Conservation (phyloP, 2,329 filamentous ascomycete species). For the Colletotrichum orbiculare region DNA sequence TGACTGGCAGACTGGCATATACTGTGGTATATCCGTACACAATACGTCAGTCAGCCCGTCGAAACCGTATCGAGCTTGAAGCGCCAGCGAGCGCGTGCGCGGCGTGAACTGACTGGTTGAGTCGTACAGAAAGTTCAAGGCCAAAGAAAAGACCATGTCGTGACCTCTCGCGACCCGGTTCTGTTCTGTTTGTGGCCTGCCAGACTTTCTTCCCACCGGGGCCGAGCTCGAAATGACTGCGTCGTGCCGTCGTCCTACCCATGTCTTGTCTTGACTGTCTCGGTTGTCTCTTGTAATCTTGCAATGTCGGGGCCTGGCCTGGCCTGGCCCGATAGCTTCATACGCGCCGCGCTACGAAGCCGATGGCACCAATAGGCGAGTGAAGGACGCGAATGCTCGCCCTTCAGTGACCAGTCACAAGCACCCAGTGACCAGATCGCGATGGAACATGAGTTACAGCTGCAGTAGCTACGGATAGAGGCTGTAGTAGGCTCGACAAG, state of each 20-base stretch:
- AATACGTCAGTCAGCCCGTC: constrained; percentile 5
- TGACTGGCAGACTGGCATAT: constrained; percentile 25
- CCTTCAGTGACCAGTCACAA: constrained; percentile 18
- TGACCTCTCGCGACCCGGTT: neutral
- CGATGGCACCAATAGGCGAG: constrained; percentile 10
- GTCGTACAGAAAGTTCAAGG: too few relatives aligned
- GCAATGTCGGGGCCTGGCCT: too few relatives aligned
- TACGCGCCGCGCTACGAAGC: neutral
- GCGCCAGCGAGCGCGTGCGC: too few relatives aligned
- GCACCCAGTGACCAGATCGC: constrained; percentile 25
- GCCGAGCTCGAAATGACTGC: too few relatives aligned
- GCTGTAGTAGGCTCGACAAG: neutral
- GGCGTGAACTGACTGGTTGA: constrained; percentile 10
- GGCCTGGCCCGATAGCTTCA: too few relatives aligned
- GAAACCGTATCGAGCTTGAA: too few relatives aligned
- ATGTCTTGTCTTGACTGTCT: too few relatives aligned
- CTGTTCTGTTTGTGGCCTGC: neutral
- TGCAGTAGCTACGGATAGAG: neutral
- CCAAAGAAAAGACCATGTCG: constrained; percentile 4
- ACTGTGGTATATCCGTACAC: constrained; percentile 22
- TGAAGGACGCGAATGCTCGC: constrained; percentile 22
- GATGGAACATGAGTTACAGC: constrained; percentile 25
- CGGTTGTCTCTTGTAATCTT: too few relatives aligned
- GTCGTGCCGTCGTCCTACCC: too few relatives aligned
- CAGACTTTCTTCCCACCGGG: too few relatives aligned